Percentiles rank a stretch among this genome's conserved stretches.
Evolutionary conservation across 2,329 filamentous ascomycete genomes (phyloP).

Genomic region (Nigrospora oryzae): DNA sequence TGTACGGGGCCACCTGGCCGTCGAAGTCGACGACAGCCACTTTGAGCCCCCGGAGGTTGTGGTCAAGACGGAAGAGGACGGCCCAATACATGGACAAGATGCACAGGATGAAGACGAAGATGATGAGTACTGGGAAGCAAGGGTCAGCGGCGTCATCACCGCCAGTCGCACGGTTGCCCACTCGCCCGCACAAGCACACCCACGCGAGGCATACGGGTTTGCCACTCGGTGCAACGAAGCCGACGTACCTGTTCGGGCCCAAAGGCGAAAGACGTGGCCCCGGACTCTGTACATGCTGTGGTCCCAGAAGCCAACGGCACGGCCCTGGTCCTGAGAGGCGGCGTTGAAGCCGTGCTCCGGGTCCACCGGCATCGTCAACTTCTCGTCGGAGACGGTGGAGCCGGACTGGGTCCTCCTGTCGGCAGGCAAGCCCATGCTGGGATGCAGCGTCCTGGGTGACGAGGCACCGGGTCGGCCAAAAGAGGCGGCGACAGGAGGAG

Average conservation of each 20-base stretch:
- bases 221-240: too few relatives aligned
- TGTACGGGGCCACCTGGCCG: constrained; percentile 42
- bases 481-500: too few relatives aligned
- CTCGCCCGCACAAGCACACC: too few relatives aligned
- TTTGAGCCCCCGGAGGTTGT: constrained; percentile 36
- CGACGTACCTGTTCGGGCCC: constrained; percentile 16
- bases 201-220: too few relatives aligned
- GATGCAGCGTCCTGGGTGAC: too few relatives aligned
- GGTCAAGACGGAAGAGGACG: constrained; percentile 40
- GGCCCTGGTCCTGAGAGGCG: neutral
- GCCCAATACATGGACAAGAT: constrained; percentile 56
- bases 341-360: neutral
- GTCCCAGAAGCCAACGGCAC: constrained; percentile 37
- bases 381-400: too few relatives aligned
- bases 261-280: constrained; percentile 14
- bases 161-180: too few relatives aligned
- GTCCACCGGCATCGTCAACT: neutral
- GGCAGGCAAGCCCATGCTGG: too few relatives aligned
- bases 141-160: too few relatives aligned
- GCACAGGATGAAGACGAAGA: constrained; percentile 46
- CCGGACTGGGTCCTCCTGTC: too few relatives aligned
- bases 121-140: constrained; percentile 28
- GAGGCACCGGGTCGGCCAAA: too few relatives aligned
- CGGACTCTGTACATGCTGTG: constrained; percentile 19
- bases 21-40: constrained; percentile 59